These are phyloP conservation scores for Aureobasidium pullulans DNA, from an alignment of 2,329 filamentous ascomycete species.

Conservation along the genomic window DNA sequence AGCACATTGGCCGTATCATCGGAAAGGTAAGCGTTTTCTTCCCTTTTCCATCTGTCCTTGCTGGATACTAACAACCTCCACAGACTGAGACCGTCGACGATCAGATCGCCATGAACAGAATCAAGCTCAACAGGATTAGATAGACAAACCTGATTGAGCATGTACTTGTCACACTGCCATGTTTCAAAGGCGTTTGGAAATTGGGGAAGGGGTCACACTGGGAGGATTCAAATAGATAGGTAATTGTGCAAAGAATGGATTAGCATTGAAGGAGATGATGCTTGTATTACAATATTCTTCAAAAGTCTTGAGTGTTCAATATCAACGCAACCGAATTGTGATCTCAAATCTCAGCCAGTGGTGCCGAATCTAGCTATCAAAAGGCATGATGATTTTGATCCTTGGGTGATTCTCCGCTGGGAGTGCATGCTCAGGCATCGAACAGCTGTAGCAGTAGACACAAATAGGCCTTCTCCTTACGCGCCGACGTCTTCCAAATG, in stretches of 20 bases:
- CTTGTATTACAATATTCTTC: background rate
- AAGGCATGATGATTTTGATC: no score
- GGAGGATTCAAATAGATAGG: background rate
- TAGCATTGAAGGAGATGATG: background rate
- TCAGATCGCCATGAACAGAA: conserved; percentile 70
- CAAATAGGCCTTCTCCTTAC: no score
- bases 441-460: no score
- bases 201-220: background rate
- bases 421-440: no score
- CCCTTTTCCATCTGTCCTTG: background rate
- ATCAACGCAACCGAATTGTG: no score
- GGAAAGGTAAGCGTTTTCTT: conserved; percentile 53
- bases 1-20: conserved; percentile 67
- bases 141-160: conserved; percentile 21
- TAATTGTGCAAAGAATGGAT: conserved; percentile 3
- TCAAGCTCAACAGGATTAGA: conserved; percentile 58
- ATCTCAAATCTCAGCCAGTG: no score
- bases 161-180: background rate
- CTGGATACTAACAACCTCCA: conserved; percentile 20
- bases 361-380: no score
- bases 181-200: background rate
- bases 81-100: conserved; percentile 75
- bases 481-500: no score
- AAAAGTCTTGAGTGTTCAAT: background rate
- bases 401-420: no score